phyloP scores from a whole-genome alignment of 495 filamentous ascomycete genomes.

The Xylaria nigripes region DNA sequence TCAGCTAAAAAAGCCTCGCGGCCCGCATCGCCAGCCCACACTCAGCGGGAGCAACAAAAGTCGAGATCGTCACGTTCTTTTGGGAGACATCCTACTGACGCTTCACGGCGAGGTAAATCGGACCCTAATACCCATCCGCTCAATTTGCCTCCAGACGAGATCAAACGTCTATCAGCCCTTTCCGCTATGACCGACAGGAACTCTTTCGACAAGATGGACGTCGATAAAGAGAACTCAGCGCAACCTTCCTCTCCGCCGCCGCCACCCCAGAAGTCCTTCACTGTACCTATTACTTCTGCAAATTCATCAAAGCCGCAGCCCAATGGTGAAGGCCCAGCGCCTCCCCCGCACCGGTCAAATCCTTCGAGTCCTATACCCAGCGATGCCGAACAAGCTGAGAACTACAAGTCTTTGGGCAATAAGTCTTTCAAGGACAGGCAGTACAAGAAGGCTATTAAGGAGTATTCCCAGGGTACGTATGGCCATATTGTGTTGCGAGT shows the following conservation, averaged over 20 bases:
- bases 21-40: constrained; percentile 22
- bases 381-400: constrained; percentile 66
- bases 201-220: constrained; percentile 60
- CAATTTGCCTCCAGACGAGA: constrained; percentile 79
- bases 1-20: constrained; percentile 21
- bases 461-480: constrained; percentile 81
- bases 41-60: constrained; percentile 21
- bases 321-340: constrained; percentile 53
- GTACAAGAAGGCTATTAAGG: constrained; percentile 74
- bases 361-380: constrained; percentile 50
- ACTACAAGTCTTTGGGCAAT: constrained; percentile 86
- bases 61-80: constrained; percentile 33
- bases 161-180: constrained; percentile 61
- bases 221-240: constrained; percentile 59
- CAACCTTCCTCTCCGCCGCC: constrained; percentile 40
- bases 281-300: constrained; percentile 23
- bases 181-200: constrained; percentile 59
- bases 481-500: background rate
- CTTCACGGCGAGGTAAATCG: constrained; percentile 41
- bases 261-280: constrained; percentile 30
- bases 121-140: constrained; percentile 71
- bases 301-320: constrained; percentile 29
- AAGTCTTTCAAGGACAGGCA: constrained; percentile 92
- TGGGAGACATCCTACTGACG: constrained; percentile 33
- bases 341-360: constrained; percentile 67